Evolutionary conservation across 495 filamentous ascomycete genomes (phyloP).

Genomic region (Penicillium taxi): DNA sequence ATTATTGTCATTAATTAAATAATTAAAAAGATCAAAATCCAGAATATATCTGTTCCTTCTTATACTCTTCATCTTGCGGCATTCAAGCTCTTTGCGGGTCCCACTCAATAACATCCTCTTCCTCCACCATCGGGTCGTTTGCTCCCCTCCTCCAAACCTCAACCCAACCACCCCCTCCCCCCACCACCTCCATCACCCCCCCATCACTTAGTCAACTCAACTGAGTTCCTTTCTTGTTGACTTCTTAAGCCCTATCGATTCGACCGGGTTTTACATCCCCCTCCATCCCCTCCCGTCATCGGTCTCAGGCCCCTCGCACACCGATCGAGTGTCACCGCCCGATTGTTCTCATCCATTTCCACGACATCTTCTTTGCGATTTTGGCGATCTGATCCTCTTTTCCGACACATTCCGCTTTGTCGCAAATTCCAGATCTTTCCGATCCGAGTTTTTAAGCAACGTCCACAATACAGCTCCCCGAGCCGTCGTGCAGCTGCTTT

Average conservation of each 20-base stretch:
- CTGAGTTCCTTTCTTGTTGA: conserved; percentile 8
- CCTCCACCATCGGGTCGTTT: conserved; percentile 14
- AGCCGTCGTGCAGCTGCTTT: conserved; percentile 7
- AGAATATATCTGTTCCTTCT: too few species aligned
- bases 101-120: conserved; percentile 20
- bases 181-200: conserved; percentile 11
- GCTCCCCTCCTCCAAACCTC: conserved; percentile 14
- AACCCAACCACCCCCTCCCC: conserved; percentile 18
- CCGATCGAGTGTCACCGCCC: conserved; percentile 9
- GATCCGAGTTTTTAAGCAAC: conserved; percentile 6
- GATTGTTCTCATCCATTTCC: conserved; percentile 5
- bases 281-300: conserved; percentile 15
- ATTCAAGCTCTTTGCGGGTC: conserved; percentile 21
- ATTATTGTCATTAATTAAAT: too few species aligned
- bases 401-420: conserved; percentile 15
- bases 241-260: conserved; percentile 1
- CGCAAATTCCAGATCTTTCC: conserved; percentile 4
- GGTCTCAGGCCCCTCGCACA: conserved; percentile 16
- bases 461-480: conserved; percentile 16
- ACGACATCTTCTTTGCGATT: too few species aligned
- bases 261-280: not conserved
- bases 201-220: conserved; percentile 4
- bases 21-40: too few species aligned
- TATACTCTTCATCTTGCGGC: too few species aligned
- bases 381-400: conserved; percentile 4